Conservation (phyloP, 2,329 filamentous ascomycete genomes). For the Metarhizium album region DNA sequence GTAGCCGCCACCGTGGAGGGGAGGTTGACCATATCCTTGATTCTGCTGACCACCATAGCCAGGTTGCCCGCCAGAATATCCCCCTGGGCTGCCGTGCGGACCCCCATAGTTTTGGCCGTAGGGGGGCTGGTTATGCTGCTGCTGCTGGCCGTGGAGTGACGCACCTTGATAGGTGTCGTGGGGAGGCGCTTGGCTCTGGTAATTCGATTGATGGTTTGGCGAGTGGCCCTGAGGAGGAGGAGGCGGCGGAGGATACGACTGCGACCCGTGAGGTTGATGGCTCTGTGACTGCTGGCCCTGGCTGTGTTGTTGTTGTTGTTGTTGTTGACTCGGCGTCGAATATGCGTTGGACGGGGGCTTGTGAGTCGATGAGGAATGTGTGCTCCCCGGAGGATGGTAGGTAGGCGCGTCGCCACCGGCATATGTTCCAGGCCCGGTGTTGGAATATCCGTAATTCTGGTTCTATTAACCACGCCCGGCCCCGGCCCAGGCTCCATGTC, state of each 20-base stretch:
- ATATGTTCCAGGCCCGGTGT: constrained; percentile 44
- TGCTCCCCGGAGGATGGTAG: constrained; percentile 24
- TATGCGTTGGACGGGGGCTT: constrained; percentile 12
- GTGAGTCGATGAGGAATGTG: constrained; percentile 16
- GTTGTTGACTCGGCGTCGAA: constrained; percentile 19
- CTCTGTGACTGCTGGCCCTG: constrained; percentile 10
- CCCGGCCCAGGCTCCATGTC: not conserved
- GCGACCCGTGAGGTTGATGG: constrained; percentile 3
- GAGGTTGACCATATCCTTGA: constrained; percentile 6
- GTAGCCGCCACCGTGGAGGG: constrained; percentile 6
- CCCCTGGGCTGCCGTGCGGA: constrained; percentile 12
- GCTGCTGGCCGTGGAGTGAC: constrained; percentile 1
- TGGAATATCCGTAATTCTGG: constrained; percentile 54
- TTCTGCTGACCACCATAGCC: constrained; percentile 13
- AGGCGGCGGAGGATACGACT: constrained; percentile 13
- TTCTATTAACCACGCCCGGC: constrained; percentile 26
- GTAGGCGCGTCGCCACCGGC: constrained; percentile 50
- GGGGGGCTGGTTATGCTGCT: constrained; percentile 10
- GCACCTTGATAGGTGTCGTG: constrained; percentile 4
- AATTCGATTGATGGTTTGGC: constrained; percentile 11
- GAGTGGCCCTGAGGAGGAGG: constrained; percentile 10
- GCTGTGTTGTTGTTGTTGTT: constrained; percentile 12
- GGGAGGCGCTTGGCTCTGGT: constrained; percentile 2
- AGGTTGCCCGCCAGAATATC: constrained; percentile 12
- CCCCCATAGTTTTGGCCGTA: constrained; percentile 15